Base-by-base conservation (phyloP, 805 yeast species). In the Nakazawaea ambrosiae region DNA sequence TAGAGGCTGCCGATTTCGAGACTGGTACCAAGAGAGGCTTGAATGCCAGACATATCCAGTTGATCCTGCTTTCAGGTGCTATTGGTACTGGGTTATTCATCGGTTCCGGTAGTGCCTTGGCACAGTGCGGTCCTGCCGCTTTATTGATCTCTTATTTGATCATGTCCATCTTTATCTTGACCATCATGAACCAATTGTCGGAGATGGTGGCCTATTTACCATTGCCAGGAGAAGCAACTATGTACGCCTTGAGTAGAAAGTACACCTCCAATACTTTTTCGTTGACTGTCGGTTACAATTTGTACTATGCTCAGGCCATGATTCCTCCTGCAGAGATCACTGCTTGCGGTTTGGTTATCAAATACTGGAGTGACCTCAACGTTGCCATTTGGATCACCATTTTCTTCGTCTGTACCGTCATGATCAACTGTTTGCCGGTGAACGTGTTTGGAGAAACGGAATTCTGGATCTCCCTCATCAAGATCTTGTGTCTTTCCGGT, bases 61-160 rank as follows among this genome's bases (percentile, higher is more conserved):
- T 83, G 80, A 80, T 82, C 48, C 80, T 87, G 27, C 68, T 82
- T 29, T 86, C 86, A 23, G 82, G 86, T 24, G 75, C 81, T 47
- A 75, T 81, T 35, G 90, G 90, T 46, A 78, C 87, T 3, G 89
- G 90, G 54, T 58, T 81, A 39, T 74, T 82, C 45, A 78, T 82
- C 34, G 87, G 88, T 48, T 64, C 77, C 11, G 87, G 86, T 27
- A 57, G 63, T 15, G 70, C 82, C 2, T 65, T 82, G 45, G 53
- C 58, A 23, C 8, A 61, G 11, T 81, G 81, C 44, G 88, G 88
- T 22, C 86, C 88, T 3, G 84, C 73, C 11, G 73, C 72, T 33
- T 45, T 73, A 32, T 60, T 81, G 33, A 65, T 80, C 27, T 78
- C 84, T 24, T 77, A 73, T 51, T 63, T 69, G 22, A 53, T 76